Percentiles rank a stretch among this genome's conserved stretches.
Conservation (phyloP, 225 moss, liverwort and hornwort species). For the Pseudoscleropodium purum region DNA sequence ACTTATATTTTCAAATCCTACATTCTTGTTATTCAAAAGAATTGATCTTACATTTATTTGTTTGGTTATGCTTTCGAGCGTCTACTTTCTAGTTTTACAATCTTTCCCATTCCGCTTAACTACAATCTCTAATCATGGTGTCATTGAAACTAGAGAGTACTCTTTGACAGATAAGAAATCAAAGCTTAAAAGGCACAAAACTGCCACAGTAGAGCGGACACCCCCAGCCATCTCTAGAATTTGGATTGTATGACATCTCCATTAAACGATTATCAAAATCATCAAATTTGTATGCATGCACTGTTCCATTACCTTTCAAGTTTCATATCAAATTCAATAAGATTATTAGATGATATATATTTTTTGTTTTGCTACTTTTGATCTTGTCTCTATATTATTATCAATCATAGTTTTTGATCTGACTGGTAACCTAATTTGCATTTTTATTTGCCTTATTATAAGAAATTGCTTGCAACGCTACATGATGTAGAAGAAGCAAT, state of each 20-base stretch:
- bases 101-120: neutral
- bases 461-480: slow-evolving; percentile 32
- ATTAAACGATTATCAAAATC: neutral
- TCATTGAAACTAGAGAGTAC: slow-evolving; percentile 26
- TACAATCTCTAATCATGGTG: slow-evolving; percentile 10
- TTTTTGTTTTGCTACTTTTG: no score
- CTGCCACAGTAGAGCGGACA: neutral
- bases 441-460: neutral
- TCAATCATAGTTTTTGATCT: neutral
- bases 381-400: neutral
- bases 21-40: neutral
- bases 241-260: slow-evolving; percentile 24
- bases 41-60: neutral
- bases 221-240: slow-evolving; percentile 1
- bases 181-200: neutral
- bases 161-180: slow-evolving; percentile 15
- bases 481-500: slow-evolving; percentile 53
- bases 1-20: neutral
- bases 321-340: neutral
- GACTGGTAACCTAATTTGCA: neutral
- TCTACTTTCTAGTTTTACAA: neutral
- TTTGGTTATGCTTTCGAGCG: neutral
- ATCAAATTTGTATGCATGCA: neutral
- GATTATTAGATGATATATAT: no score
- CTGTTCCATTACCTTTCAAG: neutral